Percentiles rank a stretch among this genome's conserved stretches.
phyloP scores from a whole-genome alignment of 495 filamentous ascomycete genomes.

The Bryoglossum gracile region DNA sequence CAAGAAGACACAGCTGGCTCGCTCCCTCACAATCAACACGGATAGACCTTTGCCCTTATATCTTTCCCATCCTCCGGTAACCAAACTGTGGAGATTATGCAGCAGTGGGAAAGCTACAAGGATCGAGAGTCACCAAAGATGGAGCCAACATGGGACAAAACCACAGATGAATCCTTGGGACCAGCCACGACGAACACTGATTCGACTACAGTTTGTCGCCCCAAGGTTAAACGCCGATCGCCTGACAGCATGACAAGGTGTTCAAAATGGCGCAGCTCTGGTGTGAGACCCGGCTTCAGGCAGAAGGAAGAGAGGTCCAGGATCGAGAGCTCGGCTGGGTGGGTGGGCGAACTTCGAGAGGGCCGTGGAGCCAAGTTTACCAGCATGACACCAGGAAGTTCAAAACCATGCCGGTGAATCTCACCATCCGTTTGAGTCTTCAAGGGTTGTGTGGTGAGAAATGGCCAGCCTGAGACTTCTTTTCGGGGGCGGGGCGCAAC shows the following conservation, averaged over 20 bases:
- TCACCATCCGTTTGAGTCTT: too few relatives aligned
- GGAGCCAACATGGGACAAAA: constrained; percentile 12
- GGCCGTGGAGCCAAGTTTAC: too few relatives aligned
- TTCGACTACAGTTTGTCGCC: constrained; percentile 1
- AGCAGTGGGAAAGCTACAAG: constrained; percentile 4
- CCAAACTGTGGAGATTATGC: constrained; percentile 19
- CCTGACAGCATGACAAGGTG: constrained; percentile 13
- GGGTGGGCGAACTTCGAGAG: too few relatives aligned
- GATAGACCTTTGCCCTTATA: constrained; percentile 11
- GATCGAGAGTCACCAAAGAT: constrained; percentile 6
- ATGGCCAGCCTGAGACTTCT: too few relatives aligned
- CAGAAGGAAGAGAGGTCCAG: constrained; percentile 3
- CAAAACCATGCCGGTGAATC: too few relatives aligned
- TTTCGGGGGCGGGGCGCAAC: too few relatives aligned
- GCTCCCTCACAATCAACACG: not conserved
- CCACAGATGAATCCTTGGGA: constrained; percentile 1
- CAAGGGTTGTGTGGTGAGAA: too few relatives aligned
- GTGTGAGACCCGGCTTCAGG: constrained; percentile 14
- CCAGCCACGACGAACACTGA: constrained; percentile 14
- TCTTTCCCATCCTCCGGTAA: not conserved
- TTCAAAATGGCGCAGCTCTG: constrained; percentile 14
- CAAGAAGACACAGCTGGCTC: not conserved
- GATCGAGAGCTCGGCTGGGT: constrained; percentile 10
- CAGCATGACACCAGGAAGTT: too few relatives aligned
- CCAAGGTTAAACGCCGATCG: constrained; percentile 11